These are phyloP conservation scores for Excoecaria cochinchinensis DNA, from an alignment of 345 rosid genomes.

Conservation along the genomic window DNA sequence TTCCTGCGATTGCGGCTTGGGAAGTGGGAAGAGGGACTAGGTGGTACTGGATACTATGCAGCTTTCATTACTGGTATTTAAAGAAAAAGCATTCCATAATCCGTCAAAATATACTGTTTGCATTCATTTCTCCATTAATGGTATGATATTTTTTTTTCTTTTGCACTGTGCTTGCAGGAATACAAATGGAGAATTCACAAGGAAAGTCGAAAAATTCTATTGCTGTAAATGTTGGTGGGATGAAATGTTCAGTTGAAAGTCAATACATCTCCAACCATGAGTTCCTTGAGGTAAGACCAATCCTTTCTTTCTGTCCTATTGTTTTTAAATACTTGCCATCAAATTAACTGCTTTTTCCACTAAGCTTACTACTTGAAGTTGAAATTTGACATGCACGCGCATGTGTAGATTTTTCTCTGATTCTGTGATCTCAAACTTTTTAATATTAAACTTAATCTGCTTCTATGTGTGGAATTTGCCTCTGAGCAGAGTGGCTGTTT, in stretches of 20 bases:
- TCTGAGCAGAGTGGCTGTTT: no score
- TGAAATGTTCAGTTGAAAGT: constrained; percentile 58
- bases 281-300: constrained; percentile 60
- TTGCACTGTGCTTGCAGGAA: constrained; percentile 28
- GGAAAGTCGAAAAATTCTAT: constrained; percentile 32
- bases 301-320: no score
- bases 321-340: background rate
- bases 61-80: constrained; percentile 69
- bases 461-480: no score
- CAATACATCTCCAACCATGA: constrained; percentile 82
- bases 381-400: background rate
- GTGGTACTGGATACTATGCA: constrained; percentile 71
- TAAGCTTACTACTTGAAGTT: background rate
- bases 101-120: background rate
- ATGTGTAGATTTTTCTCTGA: background rate
- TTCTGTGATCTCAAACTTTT: background rate
- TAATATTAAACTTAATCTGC: background rate
- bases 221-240: constrained; percentile 56
- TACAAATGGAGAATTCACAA: constrained; percentile 28
- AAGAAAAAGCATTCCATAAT: background rate
- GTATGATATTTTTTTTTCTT: background rate
- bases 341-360: no score
- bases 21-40: constrained; percentile 68
- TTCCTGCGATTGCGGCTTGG: constrained; percentile 80
- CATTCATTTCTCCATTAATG: background rate